phyloP scores from a whole-genome alignment of 768 basidiomycete species.

The Leccinellum luteum region DNA sequence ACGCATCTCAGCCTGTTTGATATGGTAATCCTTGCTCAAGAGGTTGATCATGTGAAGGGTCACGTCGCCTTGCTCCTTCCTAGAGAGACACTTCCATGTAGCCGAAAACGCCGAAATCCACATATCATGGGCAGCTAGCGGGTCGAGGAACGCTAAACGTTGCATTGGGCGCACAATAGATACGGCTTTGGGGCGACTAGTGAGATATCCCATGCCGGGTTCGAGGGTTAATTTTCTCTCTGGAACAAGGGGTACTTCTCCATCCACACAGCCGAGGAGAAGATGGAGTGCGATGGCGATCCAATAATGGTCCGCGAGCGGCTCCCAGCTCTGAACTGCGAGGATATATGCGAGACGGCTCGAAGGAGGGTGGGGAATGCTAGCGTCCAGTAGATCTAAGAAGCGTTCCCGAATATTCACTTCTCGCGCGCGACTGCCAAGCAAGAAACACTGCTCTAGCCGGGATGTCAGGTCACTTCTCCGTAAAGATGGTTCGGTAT shows the following conservation, averaged over 20 bases:
- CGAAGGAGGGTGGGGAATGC: conserved; percentile 78
- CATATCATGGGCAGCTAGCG: conserved; percentile 69
- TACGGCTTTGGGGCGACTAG: conserved; percentile 44
- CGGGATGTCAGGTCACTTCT: conserved; percentile 92
- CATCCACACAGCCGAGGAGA: conserved; percentile 70
- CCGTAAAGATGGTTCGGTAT: conserved; percentile 79
- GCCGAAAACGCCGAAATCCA: conserved; percentile 90
- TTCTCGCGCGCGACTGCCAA: conserved; percentile 87
- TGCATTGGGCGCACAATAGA: conserved; percentile 75
- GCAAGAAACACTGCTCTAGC: conserved; percentile 88
- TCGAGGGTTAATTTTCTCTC: conserved; percentile 41
- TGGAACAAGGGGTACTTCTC: conserved; percentile 39
- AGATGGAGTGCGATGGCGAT: conserved; percentile 88
- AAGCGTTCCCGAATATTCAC: conserved; percentile 76
- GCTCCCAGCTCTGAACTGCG: conserved; percentile 94
- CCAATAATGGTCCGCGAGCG: conserved; percentile 91
- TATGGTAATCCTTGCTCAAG: conserved; percentile 91
- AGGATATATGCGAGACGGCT: conserved; percentile 86
- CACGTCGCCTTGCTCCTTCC: conserved; percentile 85
- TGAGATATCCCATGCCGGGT: conserved; percentile 33
- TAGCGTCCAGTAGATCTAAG: conserved; percentile 85
- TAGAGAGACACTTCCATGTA: conserved; percentile 79
- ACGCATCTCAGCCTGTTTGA: conserved; percentile 81
- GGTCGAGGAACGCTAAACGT: conserved; percentile 78
- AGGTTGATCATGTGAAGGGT: conserved; percentile 88